phyloP scores from a whole-genome alignment of 106 monocot genomes.

The Acorus gramineus region DNA sequence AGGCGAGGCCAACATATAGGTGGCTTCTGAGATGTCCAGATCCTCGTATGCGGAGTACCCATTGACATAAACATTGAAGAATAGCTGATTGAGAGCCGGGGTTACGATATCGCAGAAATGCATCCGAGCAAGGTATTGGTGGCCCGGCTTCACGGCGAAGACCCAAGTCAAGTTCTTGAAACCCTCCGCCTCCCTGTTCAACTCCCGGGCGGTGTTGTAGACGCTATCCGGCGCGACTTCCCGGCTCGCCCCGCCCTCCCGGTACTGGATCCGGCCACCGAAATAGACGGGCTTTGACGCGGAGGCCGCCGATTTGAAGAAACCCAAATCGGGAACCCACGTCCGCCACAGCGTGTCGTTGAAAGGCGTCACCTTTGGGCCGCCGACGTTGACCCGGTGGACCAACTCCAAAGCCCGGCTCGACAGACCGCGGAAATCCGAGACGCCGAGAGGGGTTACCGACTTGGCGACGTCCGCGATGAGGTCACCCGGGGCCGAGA shows the following conservation, averaged over 20 bases:
- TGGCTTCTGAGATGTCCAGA: constrained; percentile 61
- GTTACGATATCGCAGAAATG: constrained; percentile 96
- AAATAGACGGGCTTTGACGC: constrained; percentile 17
- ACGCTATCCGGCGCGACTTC: constrained; percentile 81
- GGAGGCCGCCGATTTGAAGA: constrained; percentile 12
- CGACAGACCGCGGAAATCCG: constrained; percentile 31
- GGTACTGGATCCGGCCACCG: constrained; percentile 56
- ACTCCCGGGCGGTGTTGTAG: constrained; percentile 44
- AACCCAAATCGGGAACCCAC: constrained; percentile 54
- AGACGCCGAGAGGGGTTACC: constrained; percentile 14
- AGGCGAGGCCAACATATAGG: constrained; percentile 53
- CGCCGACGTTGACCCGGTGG: constrained; percentile 68
- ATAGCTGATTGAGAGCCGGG: constrained; percentile 63
- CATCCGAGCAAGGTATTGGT: constrained; percentile 61
- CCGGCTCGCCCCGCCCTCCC: constrained; percentile 43
- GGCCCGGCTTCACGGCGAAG: constrained; percentile 41
- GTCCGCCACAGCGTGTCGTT: constrained; percentile 91
- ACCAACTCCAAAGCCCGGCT: constrained; percentile 45
- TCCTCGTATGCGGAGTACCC: constrained; percentile 40
- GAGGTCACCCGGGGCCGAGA: constrained; percentile 54
- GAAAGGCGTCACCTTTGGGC: constrained; percentile 72
- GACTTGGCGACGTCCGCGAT: constrained; percentile 35
- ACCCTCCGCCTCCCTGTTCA: constrained; percentile 9
- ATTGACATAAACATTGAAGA: constrained; percentile 65
- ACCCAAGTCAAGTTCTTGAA: constrained; percentile 58